phyloP scores from a whole-genome alignment of 306 rosid genomes.

The Prunus armeniaca region DNA sequence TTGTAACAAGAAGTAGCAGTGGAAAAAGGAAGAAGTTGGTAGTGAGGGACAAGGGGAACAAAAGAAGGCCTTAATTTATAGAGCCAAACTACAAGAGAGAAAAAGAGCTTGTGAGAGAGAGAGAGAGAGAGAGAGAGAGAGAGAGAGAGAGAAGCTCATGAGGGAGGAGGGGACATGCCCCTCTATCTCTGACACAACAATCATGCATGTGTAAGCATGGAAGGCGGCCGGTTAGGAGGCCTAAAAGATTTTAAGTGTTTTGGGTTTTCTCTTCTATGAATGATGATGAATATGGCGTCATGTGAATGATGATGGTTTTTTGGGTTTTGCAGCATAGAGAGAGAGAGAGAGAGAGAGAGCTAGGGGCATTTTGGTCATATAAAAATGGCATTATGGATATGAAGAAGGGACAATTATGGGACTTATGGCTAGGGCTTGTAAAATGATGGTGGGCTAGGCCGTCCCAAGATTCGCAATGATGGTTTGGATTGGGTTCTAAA shows the following conservation, averaged over 20 bases:
- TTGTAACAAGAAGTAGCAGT: constrained; percentile 26
- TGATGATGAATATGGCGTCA: constrained; percentile 70
- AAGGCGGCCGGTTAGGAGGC: constrained; percentile 98
- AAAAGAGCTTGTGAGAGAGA: constrained; percentile 2
- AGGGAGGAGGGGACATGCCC: constrained; percentile 58
- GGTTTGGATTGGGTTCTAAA: constrained; percentile 93
- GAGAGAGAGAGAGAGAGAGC: no score
- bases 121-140: constrained; percentile 9
- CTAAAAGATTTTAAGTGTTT: constrained; percentile 45
- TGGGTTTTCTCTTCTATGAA: constrained; percentile 18
- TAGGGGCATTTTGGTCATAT: constrained; percentile 40
- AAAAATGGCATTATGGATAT: constrained; percentile 33
- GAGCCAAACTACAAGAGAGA: constrained; percentile 25
- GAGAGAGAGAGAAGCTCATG: constrained; percentile 26
- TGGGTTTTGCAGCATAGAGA: background rate
- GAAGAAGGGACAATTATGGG: constrained; percentile 67
- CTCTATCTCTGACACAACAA: constrained; percentile 85
- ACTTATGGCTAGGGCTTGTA: constrained; percentile 56
- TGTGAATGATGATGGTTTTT: constrained; percentile 56
- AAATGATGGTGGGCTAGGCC: constrained; percentile 99
- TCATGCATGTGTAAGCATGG: constrained; percentile 99
- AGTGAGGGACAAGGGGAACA: constrained; percentile 64
- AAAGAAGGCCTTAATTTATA: constrained; percentile 67
- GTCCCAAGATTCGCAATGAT: constrained; percentile 99
- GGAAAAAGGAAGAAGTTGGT: constrained; percentile 13